These are phyloP conservation scores for Penicillium sp. DNA, from an alignment of 2,329 filamentous ascomycete genomes.

Conservation along the genomic window DNA sequence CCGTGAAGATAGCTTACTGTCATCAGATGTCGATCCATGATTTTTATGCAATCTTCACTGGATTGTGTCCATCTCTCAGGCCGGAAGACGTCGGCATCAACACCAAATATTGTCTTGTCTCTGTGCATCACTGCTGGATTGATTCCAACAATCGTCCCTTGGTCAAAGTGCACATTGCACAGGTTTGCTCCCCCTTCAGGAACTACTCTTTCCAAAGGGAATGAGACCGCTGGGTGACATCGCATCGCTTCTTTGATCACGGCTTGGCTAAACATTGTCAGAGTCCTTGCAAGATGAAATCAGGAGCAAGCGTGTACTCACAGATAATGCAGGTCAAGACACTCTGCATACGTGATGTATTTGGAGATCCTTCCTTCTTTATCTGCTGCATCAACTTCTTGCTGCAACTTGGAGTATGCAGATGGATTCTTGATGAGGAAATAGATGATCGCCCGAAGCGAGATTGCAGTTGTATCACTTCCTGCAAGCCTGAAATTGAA, in stretches of 20 bases:
- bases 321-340: conserved; percentile 71
- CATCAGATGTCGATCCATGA: conserved; percentile 15
- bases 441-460: conserved; percentile 71
- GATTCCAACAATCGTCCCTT: conserved; percentile 64
- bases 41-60: conserved; percentile 9
- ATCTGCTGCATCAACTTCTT: conserved; percentile 62
- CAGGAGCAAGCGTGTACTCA: neutral
- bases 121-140: conserved; percentile 76
- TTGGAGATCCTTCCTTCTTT: neutral
- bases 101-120: conserved; percentile 66
- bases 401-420: conserved; percentile 34
- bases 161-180: conserved; percentile 13
- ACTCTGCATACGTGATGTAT: conserved; percentile 58
- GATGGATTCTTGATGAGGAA: conserved; percentile 67
- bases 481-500: conserved; percentile 57
- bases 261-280: conserved; percentile 51
- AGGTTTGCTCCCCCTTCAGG: conserved; percentile 42
- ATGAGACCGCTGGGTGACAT: conserved; percentile 70
- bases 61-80: conserved; percentile 20
- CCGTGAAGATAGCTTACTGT: neutral
- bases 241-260: conserved; percentile 78
- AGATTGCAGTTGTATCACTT: conserved; percentile 78
- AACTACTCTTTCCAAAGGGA: conserved; percentile 73
- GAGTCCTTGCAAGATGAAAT: neutral
- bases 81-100: conserved; percentile 61